Percentiles rank a stretch among this genome's conserved stretches.
phyloP scores from a whole-genome alignment of 192 early-diverging fungal genomes.

The Backusella tarrabulga region DNA sequence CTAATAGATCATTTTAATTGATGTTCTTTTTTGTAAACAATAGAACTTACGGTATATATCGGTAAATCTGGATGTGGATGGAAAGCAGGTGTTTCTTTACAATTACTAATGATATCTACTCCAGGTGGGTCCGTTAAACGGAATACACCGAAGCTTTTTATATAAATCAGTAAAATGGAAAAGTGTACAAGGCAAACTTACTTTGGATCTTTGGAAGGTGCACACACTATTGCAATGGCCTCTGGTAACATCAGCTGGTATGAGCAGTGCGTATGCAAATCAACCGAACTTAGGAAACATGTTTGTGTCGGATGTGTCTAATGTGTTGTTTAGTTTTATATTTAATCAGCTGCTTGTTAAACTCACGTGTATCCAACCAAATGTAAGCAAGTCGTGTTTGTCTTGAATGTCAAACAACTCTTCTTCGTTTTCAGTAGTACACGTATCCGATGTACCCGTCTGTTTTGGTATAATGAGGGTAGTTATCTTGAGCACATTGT shows the following conservation, averaged over 20 bases:
- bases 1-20: slow-evolving; percentile 2
- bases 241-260: slow-evolving; percentile 91
- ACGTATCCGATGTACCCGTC: slow-evolving; percentile 82
- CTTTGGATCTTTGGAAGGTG: slow-evolving; percentile 68
- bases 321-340: background rate
- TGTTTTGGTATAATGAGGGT: slow-evolving; percentile 91
- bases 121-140: slow-evolving; percentile 85
- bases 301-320: slow-evolving; percentile 91
- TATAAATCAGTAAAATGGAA: background rate
- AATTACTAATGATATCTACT: slow-evolving; percentile 73
- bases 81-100: slow-evolving; percentile 66
- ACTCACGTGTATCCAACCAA: slow-evolving; percentile 87
- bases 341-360: too few species aligned
- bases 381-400: slow-evolving; percentile 69
- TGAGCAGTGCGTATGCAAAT: slow-evolving; percentile 89
- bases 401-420: slow-evolving; percentile 79
- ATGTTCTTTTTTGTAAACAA: background rate
- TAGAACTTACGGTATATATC: slow-evolving; percentile 50
- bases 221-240: slow-evolving; percentile 89
- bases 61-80: slow-evolving; percentile 76
- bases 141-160: slow-evolving; percentile 71
- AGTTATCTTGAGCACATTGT: slow-evolving; percentile 61
- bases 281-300: slow-evolving; percentile 91
- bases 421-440: slow-evolving; percentile 80
- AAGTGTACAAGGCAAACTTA: slow-evolving; percentile 21